Evolutionary conservation across 495 filamentous ascomycete genomes (phyloP).

Genomic region (Lophiostoma macrostomum): DNA sequence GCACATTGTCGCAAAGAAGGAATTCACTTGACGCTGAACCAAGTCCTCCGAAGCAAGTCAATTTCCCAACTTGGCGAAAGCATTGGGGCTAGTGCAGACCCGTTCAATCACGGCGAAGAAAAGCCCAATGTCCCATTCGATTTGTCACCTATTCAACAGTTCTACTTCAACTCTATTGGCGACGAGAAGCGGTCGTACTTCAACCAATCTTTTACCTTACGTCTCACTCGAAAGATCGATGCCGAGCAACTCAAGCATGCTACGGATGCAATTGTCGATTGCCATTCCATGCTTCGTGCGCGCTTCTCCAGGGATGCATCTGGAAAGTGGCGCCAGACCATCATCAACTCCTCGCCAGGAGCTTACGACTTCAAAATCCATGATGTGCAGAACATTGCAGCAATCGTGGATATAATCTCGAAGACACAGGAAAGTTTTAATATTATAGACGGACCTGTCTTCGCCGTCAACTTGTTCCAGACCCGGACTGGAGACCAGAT

Average conservation of each 20-base stretch:
- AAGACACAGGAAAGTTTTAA: constrained; percentile 25
- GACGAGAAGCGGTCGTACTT: constrained; percentile 26
- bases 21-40: constrained; percentile 28
- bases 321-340: constrained; percentile 21
- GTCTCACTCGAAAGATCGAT: constrained; percentile 15
- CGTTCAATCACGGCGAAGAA: constrained; percentile 7
- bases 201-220: constrained; percentile 32
- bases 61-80: constrained; percentile 23
- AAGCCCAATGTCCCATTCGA: constrained; percentile 22
- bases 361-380: constrained; percentile 15
- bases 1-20: constrained; percentile 29
- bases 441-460: constrained; percentile 27
- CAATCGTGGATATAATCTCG: constrained; percentile 7
- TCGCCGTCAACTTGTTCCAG: constrained; percentile 31
- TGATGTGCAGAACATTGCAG: background rate
- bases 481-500: constrained; percentile 8
- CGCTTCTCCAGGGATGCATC: constrained; percentile 8
- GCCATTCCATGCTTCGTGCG: constrained; percentile 32
- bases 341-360: constrained; percentile 9
- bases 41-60: constrained; percentile 32
- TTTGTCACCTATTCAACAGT: constrained; percentile 30
- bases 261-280: constrained; percentile 19
- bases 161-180: constrained; percentile 24
- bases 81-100: background rate
- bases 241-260: constrained; percentile 1